Evolutionary conservation across 2,329 filamentous ascomycete genomes (phyloP), one percentile per base, ranked within the genome.

Genomic region (Talaromyces sp.): DNA sequence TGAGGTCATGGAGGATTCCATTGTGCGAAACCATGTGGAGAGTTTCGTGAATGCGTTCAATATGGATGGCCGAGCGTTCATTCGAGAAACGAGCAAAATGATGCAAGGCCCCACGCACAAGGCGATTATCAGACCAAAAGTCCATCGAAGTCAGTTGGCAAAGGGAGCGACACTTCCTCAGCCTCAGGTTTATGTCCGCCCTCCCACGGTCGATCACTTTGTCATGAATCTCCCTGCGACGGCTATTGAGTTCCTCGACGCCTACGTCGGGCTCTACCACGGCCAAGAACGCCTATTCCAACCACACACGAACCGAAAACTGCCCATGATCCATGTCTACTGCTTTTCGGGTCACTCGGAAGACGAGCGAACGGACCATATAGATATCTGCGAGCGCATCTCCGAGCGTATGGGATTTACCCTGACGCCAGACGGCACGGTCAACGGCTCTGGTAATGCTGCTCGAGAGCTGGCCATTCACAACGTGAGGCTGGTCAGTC

Each of bases 141-240:
- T 62, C 4, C 63, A 65, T n/a, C 64, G 57, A 41, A 65, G 64
- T 46, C 64, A 68, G 63, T 66, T 65, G 58, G 41, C 69, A n/a
- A 58, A 61, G 55, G 57, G 67, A 58, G 24, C 77, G 75, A 62
- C 62, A 63, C 62, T 63, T 8, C 68, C 66, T 1, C 64, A 66
- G 1, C 62, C 67, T 1, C 64, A 72, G 56, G 63, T 65, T 54
- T 75, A 71, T 60, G 66, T 66, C 27, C 72, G 72, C 52, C 93
- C 93, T 2, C 82, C 82, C 2, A 87, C 88, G 41, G 90, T 98
- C 72, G 84, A 87, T n/a, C 95, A 98, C 78, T 99, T 93, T 73
- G 89, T 98, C 66, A 97, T 99, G 91, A 99, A 99, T 76, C 87
- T 99, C 17, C 95, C 95, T 0, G 95, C 93, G 1, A 89, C 87